Conservation (phyloP, 2,329 filamentous ascomycete species). For the Fusarium fracticaudum region DNA sequence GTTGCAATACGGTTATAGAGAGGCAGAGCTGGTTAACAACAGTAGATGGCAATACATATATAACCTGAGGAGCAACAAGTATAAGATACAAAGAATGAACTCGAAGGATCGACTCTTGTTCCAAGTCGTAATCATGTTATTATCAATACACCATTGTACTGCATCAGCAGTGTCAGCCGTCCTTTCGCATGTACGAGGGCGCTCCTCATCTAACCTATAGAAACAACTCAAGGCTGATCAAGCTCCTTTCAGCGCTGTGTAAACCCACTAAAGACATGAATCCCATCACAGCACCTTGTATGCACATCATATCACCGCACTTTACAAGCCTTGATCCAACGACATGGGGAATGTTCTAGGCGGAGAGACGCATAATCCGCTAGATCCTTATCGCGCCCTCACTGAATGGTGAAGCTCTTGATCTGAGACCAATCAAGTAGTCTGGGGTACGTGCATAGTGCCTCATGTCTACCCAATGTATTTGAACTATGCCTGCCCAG, state of each 20-base stretch:
- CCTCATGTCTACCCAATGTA: conserved; percentile 3
- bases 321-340: not conserved
- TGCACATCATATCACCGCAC: conserved; percentile 1
- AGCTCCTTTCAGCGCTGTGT: not conserved
- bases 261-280: not conserved
- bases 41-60: not conserved
- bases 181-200: conserved; percentile 8
- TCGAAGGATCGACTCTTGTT: not conserved
- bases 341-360: not conserved
- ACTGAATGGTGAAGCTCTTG: conserved; percentile 3
- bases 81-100: not conserved
- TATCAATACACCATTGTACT: conserved; percentile 13
- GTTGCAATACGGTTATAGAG: not conserved
- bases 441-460: conserved; percentile 3
- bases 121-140: conserved; percentile 12
- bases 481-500: conserved; percentile 7
- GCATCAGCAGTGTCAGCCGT: not conserved
- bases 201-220: not conserved
- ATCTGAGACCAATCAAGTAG: conserved; percentile 6
- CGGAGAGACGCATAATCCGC: not conserved
- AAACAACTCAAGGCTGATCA: not conserved
- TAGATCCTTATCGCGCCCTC: conserved; percentile 6
- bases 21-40: not conserved
- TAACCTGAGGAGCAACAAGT: not conserved
- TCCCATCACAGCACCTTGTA: conserved; percentile 1